Base-by-base conservation (phyloP, 306 rosid genomes). In the Pterocarpus macrocarpus region DNA sequence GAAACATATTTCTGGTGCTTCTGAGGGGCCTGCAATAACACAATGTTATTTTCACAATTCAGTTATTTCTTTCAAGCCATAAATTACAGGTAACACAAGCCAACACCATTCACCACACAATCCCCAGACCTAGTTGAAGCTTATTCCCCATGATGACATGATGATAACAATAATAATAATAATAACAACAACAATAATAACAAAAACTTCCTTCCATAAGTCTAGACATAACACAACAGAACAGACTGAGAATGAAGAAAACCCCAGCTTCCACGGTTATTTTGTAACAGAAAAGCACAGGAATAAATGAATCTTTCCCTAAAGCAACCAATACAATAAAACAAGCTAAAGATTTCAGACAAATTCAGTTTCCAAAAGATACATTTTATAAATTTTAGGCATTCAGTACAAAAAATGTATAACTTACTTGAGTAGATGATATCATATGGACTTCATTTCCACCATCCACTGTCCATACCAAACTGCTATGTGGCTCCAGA, bases 401-500 rank as follows among this genome's bases (percentile, higher is more conserved):
- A n/a, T 66, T 50, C 55, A 28, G 10, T 41, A 58, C 56, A 43
- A 80, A 80, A 58, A 69, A 49, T 58, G 76, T 73, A 61, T 71
- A 81, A 79, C 91, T 83, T 90, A 95, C 99, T 85, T 93, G 98
- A 83, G 97, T 95, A 28, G 99, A 93, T 71, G 98, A 91, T 85
- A 93, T 82, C 99, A 95, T 90, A 87, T 95, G 98, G 91, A 95
- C 93, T 90, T 95, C 99, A 2, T 85, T 91, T 69, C 98, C 98
- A 72, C 98, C 90, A 79, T 95, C 98, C 86, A 88, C 45, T 41
- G 97, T 93, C 99, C 99, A 95, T 64, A 95, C 9, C 75, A 93
- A 82, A 83, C 87, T 95, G 86, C 96, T 79, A 16, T 95, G 71
- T 57, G 97, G 94, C 90, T 95, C 99, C 86, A 95, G 87, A 86